These are phyloP conservation scores for Penicillium waksmanii DNA, from an alignment of 495 filamentous ascomycete genomes.

Conservation along the genomic window DNA sequence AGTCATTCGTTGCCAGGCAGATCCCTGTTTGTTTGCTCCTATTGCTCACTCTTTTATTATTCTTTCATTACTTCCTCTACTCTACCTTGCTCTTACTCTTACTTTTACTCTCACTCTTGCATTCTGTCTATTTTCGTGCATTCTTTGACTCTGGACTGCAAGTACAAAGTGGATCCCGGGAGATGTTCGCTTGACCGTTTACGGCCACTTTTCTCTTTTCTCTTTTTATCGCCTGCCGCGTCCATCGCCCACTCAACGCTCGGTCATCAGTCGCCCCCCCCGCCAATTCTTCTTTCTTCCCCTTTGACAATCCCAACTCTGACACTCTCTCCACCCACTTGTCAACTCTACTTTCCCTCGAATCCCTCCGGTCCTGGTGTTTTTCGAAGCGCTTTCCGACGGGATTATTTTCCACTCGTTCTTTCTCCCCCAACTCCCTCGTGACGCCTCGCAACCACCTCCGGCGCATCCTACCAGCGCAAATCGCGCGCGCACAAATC, in stretches of 20 bases:
- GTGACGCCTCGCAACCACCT: conserved; percentile 32
- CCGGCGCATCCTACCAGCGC: conserved; percentile 43
- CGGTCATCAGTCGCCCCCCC: conserved; percentile 10
- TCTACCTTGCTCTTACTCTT: neutral
- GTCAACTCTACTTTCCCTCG: conserved; percentile 18
- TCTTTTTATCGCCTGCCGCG: too few relatives aligned
- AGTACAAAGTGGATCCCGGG: conserved; percentile 22
- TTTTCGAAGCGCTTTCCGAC: conserved; percentile 35
- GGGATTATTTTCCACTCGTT: conserved; percentile 22
- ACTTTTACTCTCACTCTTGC: neutral
- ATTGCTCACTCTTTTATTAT: conserved; percentile 1
- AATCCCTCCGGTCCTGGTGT: conserved; percentile 33
- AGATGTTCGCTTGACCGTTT: conserved; percentile 38
- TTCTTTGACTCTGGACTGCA: neutral
- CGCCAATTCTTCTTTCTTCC: conserved; percentile 27
- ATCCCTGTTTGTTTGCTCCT: neutral
- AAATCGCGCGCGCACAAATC: conserved; percentile 29
- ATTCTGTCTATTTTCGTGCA: neutral
- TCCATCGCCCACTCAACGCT: conserved; percentile 17
- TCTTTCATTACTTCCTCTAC: neutral
- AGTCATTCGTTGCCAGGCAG: conserved; percentile 17
- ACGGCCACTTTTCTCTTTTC: conserved; percentile 32
- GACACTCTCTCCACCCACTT: neutral
- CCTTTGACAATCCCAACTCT: neutral
- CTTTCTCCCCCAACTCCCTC: conserved; percentile 21